A percentile compares a stretch with the other conserved stretches of the same genome.
Conservation (phyloP, 2,329 filamentous ascomycete genomes). For the Simplicillium sp. region DNA sequence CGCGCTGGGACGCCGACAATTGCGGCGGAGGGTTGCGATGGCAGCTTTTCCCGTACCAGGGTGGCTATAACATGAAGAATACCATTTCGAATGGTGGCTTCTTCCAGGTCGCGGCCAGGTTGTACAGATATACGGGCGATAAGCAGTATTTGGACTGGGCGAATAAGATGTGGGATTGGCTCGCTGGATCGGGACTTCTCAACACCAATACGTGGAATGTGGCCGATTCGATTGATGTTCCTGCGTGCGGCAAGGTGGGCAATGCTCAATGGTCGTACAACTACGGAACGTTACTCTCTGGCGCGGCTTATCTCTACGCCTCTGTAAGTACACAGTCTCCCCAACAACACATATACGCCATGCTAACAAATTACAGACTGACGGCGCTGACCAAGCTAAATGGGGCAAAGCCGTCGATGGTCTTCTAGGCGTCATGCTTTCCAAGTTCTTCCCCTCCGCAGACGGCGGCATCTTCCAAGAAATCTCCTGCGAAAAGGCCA, state of each 20-base stretch:
- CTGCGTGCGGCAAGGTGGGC: conserved; percentile 45
- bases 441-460: conserved; percentile 33
- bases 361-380: conserved; percentile 4
- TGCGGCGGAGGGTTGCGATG: conserved; percentile 61
- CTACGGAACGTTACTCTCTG: conserved; percentile 45
- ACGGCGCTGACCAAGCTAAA: conserved; percentile 32
- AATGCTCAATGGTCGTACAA: conserved; percentile 52
- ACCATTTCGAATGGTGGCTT: conserved; percentile 51
- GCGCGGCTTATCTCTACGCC: conserved; percentile 57
- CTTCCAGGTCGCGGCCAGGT: conserved; percentile 69
- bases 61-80: conserved; percentile 69
- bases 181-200: conserved; percentile 44
- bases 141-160: conserved; percentile 55
- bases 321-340: conserved; percentile 25
- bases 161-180: conserved; percentile 54
- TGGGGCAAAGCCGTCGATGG: conserved; percentile 41
- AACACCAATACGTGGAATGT: conserved; percentile 48
- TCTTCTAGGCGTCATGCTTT: conserved; percentile 23
- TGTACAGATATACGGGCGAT: conserved; percentile 62
- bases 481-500: conserved; percentile 44
- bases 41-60: conserved; percentile 68
- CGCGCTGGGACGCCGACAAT: conserved; percentile 46
- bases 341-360: not conserved
- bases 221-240: conserved; percentile 45
- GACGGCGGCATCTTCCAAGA: conserved; percentile 48